Evolutionary conservation across 371 early-diverging fungal species (phyloP), one percentile per base, ranked within the genome.

Genomic region (Mucor circinelloides): DNA sequence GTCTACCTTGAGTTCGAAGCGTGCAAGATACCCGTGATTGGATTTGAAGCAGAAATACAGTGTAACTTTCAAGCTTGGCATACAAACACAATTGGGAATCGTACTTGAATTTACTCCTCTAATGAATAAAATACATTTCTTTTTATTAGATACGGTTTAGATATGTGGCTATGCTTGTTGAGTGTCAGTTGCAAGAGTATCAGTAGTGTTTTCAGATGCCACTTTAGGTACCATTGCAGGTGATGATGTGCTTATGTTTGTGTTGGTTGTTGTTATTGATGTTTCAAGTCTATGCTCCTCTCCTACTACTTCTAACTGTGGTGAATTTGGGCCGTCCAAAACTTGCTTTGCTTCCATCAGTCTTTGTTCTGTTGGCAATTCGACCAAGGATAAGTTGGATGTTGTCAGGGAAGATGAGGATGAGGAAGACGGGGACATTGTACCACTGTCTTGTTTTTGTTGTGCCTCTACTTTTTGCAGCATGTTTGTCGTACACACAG

Each of bases 401-500:
- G 66, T 59, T 12, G 44, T 58, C n/a, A 36, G 28, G 3, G 60
- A 59, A 50, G 66, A 59, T 6, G 66, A 38, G 1, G 59, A 59
- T 5, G 60, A 48, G 4, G 66, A 66, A 12, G 66, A 66, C n/a
- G 59, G 65, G 0, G 58, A 58, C 21, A 58, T 25, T n/a, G 58
- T 52, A 0, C 21, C 21, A 12, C 13, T 23, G 10, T 58, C 58
- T 8, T 38, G 54, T 13, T 55, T 55, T 57, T 64, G 56, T 40
- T 71, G 72, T 38, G 59, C 60, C 48, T 71, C 72, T 6, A 72
- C 66, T 62, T 65, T 72, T 57, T 59, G 57, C 30, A 72, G 84
- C 86, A 90, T 90, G 60, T 91, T 92, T 55, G 85, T 82, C 15
- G 90, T 87, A 70, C 93, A 92, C 0, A 85, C 85, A 28, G 86